These are phyloP conservation scores for Fusarium chlamydosporum DNA, from an alignment of 2,329 filamentous ascomycete genomes.

Conservation along the genomic window DNA sequence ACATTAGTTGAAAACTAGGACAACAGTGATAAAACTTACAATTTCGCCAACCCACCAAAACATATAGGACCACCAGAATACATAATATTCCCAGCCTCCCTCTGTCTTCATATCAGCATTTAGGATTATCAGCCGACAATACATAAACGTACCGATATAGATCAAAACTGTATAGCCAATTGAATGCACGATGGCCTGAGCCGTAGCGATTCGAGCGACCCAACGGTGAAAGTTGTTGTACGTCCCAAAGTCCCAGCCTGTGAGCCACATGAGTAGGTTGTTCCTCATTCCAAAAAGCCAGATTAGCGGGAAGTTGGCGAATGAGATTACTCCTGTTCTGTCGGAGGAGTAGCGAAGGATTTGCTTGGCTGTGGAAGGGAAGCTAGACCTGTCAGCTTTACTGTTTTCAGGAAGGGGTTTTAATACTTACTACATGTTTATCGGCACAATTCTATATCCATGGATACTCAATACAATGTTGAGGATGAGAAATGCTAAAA, in stretches of 20 bases:
- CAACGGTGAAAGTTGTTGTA: slow-evolving; percentile 78
- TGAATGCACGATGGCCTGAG: slow-evolving; percentile 74
- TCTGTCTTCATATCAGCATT: slow-evolving; percentile 45
- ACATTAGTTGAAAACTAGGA: accelerated
- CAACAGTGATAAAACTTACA: slow-evolving; percentile 49
- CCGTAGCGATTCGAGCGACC: slow-evolving; percentile 72
- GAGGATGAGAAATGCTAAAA: slow-evolving; percentile 56
- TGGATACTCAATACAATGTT: slow-evolving; percentile 57
- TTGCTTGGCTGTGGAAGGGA: slow-evolving; percentile 54
- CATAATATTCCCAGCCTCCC: slow-evolving; percentile 57
- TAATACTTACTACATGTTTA: slow-evolving; percentile 58
- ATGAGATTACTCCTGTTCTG: slow-evolving; percentile 73
- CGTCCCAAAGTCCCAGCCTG: slow-evolving; percentile 76
- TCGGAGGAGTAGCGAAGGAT: slow-evolving; percentile 70
- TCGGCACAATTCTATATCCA: slow-evolving; percentile 57
- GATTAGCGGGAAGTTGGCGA: slow-evolving; percentile 73
- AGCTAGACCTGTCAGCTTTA: slow-evolving; percentile 51
- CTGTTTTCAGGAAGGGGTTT: accelerated
- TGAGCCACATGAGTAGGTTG: slow-evolving; percentile 75
- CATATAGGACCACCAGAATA: slow-evolving; percentile 57
- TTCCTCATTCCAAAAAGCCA: slow-evolving; percentile 79
- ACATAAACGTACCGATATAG: slow-evolving; percentile 50
- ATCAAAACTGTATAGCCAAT: slow-evolving; percentile 68
- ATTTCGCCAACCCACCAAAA: slow-evolving; percentile 67
- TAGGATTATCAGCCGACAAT: accelerated